These are phyloP conservation scores for Carallia pectinifolia DNA, from an alignment of 345 rosid species.

Conservation along the genomic window DNA sequence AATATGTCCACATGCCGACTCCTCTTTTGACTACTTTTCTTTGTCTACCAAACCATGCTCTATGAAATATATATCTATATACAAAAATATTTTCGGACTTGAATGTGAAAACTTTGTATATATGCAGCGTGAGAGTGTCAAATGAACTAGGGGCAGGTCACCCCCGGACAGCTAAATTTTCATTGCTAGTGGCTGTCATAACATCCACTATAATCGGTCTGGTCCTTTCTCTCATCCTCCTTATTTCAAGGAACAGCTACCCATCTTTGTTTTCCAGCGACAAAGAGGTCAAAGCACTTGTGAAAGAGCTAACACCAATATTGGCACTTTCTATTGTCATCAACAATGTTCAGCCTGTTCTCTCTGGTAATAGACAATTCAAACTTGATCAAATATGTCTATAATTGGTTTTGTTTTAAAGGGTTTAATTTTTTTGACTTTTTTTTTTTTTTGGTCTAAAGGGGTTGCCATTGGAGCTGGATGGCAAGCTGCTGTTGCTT, in stretches of 20 bases:
- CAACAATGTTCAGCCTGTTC: slow-evolving; percentile 78
- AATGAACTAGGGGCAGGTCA: slow-evolving; percentile 82
- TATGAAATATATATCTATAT: no score
- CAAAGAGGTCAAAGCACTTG: slow-evolving; percentile 45
- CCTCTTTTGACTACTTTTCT: no score
- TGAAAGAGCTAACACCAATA: slow-evolving; percentile 64
- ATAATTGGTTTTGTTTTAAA: background rate
- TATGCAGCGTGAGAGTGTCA: slow-evolving; percentile 67
- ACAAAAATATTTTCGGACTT: background rate
- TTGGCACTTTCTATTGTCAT: slow-evolving; percentile 64
- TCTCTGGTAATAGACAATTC: slow-evolving; percentile 52
- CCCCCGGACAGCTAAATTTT: slow-evolving; percentile 57
- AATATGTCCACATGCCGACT: no score
- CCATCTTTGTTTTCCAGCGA: slow-evolving; percentile 66
- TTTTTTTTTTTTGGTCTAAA: slow-evolving; percentile 1
- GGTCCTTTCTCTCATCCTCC: slow-evolving; percentile 37
- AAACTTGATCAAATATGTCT: no score
- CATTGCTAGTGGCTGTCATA: slow-evolving; percentile 52
- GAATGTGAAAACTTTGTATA: background rate
- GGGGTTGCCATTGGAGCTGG: slow-evolving; percentile 72
- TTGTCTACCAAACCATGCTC: no score
- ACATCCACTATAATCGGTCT: slow-evolving; percentile 55
- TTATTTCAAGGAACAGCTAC: slow-evolving; percentile 42
- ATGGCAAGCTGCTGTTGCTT: slow-evolving; percentile 68
- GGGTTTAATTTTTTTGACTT: background rate